Percentiles rank a stretch among this genome's conserved stretches.
phyloP scores from a whole-genome alignment of 1,284 basidiomycete species.

The Moesziomyces sp. region DNA sequence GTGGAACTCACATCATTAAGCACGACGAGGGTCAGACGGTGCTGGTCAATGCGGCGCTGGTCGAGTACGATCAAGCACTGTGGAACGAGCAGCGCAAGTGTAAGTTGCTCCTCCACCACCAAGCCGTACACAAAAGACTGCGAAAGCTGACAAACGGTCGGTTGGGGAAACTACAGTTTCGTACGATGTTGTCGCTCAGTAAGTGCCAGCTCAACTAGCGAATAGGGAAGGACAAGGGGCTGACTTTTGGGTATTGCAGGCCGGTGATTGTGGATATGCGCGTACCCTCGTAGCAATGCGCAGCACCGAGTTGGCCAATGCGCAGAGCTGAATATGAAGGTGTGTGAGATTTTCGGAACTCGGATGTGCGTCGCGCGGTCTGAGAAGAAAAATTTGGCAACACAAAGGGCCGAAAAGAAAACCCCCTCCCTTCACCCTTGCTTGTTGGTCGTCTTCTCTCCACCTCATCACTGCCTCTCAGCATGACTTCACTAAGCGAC shows the following conservation, averaged over 20 bases:
- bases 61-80: slow-evolving; percentile 42
- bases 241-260: slow-evolving; percentile 7
- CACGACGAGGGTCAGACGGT: slow-evolving; percentile 14
- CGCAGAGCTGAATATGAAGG: not conserved
- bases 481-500: not conserved
- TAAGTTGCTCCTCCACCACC: slow-evolving; percentile 11
- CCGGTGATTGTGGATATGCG: slow-evolving; percentile 35
- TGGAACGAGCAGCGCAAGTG: slow-evolving; percentile 12
- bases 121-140: too few relatives aligned
- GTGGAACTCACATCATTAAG: slow-evolving; percentile 21
- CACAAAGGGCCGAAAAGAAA: too few relatives aligned
- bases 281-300: slow-evolving; percentile 2
- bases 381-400: too few relatives aligned
- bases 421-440: too few relatives aligned
- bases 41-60: slow-evolving; percentile 48
- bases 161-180: slow-evolving; percentile 7
- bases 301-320: not conserved
- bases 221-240: not conserved
- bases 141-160: too few relatives aligned
- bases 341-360: slow-evolving; percentile 14
- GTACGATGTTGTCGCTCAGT: slow-evolving; percentile 35
- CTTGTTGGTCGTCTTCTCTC: too few relatives aligned
- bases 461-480: too few relatives aligned
- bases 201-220: slow-evolving; percentile 1
- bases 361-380: slow-evolving; percentile 12